Evolutionary conservation across 2,329 filamentous ascomycete species (phyloP), one percentile per base, ranked within the genome.

Genomic region (Drechslerella coelobrocha): DNA sequence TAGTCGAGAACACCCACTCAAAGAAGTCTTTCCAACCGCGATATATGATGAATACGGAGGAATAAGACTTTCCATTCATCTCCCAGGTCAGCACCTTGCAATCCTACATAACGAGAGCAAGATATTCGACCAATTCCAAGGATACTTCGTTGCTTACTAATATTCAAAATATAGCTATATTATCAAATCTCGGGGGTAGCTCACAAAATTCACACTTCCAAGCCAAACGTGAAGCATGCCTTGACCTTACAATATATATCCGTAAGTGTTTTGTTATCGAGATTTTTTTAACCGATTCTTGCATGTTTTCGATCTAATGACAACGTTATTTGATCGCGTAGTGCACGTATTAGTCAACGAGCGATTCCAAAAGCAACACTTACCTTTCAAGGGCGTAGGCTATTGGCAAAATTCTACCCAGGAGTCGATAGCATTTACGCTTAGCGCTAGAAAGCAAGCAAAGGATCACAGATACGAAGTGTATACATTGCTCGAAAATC

Each of bases 181-280:
- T 57, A 27, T 27, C 53, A 19, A 60, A 60, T 50, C 29, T 19
- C 19, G 53, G 29, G n/a, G 24, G 14, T 17, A n/a, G 34, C 19
- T 17, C 19, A 7, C 3, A 4, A 50, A 8, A 50, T 50, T 14
- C 51, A 17, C 8, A 5, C n/a, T 57, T 57, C 29, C 24, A 48
- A 19, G 26, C 27, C 29, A 60, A 60, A 21, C 27, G 55, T 10
- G 55, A 60, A 27, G 19, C 19, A 1, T 51, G 45, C 31, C 55
- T 60, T 48, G 55, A 60, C 26, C 19, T 60, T 41, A 34, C 55
- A 39, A 60, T 52, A 41, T 61, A 61, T 45, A 34, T 52, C 29
- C 23, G 56, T 61, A 23, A 31, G 56, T 52, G 3, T 12, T 12
- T 21, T 31, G 14, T 23, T 2, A 23, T 37, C 27, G 27, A 21